Conservation (phyloP, 768 basidiomycete species). For the Goffeauzyma gilvescens region DNA sequence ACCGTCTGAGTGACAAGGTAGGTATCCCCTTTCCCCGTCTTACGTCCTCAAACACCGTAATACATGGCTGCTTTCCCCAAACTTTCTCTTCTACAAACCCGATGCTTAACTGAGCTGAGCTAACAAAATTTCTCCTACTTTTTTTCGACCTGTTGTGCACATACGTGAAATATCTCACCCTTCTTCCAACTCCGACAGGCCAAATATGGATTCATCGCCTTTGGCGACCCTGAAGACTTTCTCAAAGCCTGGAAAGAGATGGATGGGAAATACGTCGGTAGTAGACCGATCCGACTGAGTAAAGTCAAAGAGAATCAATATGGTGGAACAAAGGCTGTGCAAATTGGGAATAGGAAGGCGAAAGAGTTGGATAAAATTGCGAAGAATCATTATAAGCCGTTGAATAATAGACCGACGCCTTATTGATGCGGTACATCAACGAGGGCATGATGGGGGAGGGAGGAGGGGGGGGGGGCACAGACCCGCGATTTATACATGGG, state of each 20-base stretch:
- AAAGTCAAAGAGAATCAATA: conserved; percentile 66
- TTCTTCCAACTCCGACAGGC: conserved; percentile 40
- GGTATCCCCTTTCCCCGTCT: conserved; percentile 16
- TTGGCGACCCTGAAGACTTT: conserved; percentile 96
- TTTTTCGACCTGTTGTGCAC: no score
- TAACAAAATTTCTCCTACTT: no score
- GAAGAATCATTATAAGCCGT: conserved; percentile 51
- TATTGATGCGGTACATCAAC: no score
- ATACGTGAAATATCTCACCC: no score
- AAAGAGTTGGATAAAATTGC: conserved; percentile 70
- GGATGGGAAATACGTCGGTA: conserved; percentile 99
- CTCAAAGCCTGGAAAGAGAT: conserved; percentile 98
- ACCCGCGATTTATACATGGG: no score
- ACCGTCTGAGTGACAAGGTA: conserved; percentile 83
- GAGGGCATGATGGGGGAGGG: no score
- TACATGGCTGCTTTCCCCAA: no score
- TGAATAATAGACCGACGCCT: conserved; percentile 29
- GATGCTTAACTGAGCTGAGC: no score
- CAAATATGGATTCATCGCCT: conserved; percentile 91
- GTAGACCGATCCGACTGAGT: conserved; percentile 86
- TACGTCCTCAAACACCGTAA: no score
- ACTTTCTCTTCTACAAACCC: no score
- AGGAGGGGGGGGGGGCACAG: no score
- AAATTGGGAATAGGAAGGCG: conserved; percentile 84
- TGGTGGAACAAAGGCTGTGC: conserved; percentile 57